Evolutionary conservation across 1,284 basidiomycete species (phyloP), one percentile per base, ranked within the genome.

Genomic region (Pascua guehoae): DNA sequence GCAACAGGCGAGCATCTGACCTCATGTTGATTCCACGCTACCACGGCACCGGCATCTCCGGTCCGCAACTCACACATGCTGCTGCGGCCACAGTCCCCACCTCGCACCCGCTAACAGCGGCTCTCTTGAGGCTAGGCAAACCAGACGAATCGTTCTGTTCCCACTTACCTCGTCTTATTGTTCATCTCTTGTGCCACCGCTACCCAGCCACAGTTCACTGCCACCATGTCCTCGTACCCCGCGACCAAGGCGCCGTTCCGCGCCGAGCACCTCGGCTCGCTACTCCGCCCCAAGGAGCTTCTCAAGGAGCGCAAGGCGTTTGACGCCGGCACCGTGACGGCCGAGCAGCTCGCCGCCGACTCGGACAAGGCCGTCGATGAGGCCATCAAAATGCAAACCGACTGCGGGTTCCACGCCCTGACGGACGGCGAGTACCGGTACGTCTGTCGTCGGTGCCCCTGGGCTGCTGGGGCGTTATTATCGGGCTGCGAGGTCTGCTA

Each of bases 361-460:
- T 73, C 79, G 64, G 73, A 79, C 60, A 66, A 66, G 48, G 73
- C 74, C 9, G 74, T 79, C 66, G 67, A 64, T 44, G 53, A 66
- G n/a, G 72, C 75, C 52, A 72, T 79, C 43, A 44, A 68, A 37
- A 53, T 72, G n/a, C 74, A 78, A 57, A 61, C 65, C 15, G 50
- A 60, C 4, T 57, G 66, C 47, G 70, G 72, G 2, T 66, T 77
- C 51, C 68, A 71, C 51, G 68, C 68, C 5, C 61, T 78, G 52
- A 74, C 75, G 10, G 77, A 79, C 53, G 78, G 78, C 43, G 78
- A 79, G 64, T 78, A 74, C 57, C 53, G 62, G 60, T 61, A 45
- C 42, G 58, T 53, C 32, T 32, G 7, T 32, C 7, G 7, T 32
- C 24, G 24, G 3, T 42, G 41, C 42, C 15, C 16, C 16, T 5